Conservation (phyloP, 108 stramenopile genomes). For the Discostella pseudostelligera region DNA sequence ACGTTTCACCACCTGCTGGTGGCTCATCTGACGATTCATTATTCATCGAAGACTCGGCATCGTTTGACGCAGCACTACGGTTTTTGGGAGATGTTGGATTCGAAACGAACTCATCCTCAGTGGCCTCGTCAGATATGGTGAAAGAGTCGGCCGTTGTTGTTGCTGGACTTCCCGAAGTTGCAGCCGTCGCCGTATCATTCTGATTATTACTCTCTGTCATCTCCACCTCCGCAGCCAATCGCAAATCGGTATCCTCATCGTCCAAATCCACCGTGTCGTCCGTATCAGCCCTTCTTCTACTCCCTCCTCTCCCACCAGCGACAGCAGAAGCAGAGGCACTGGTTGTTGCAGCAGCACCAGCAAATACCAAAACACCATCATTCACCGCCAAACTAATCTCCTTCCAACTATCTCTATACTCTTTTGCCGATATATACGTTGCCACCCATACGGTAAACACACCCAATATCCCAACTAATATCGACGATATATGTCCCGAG, state of each 20-base stretch:
- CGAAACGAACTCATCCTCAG: conserved; percentile 16
- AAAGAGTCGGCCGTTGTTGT: conserved; percentile 11
- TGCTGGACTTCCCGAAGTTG: neutral
- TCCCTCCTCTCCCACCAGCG: neutral
- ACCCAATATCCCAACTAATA: conserved; percentile 75
- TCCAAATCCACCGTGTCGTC: conserved; percentile 43
- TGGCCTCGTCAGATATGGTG: neutral
- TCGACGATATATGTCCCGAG: conserved; percentile 49
- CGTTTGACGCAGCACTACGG: neutral
- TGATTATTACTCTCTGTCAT: conserved; percentile 1
- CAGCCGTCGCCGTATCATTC: conserved; percentile 9
- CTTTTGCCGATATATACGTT: conserved; percentile 52
- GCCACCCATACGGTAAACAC: conserved; percentile 66
- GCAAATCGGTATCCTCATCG: conserved; percentile 16
- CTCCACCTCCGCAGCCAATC: conserved; percentile 15
- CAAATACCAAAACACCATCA: conserved; percentile 34
- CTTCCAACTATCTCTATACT: conserved; percentile 55
- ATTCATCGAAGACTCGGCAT: neutral
- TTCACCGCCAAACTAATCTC: conserved; percentile 25
- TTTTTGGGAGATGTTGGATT: neutral
- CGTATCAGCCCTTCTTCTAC: conserved; percentile 32
- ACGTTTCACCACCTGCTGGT: neutral
- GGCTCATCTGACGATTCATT: neutral
- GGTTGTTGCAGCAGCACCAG: neutral
- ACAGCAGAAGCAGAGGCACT: neutral